These are phyloP conservation scores for Medicago truncatula DNA, from an alignment of 306 rosid species.

Conservation along the genomic window DNA sequence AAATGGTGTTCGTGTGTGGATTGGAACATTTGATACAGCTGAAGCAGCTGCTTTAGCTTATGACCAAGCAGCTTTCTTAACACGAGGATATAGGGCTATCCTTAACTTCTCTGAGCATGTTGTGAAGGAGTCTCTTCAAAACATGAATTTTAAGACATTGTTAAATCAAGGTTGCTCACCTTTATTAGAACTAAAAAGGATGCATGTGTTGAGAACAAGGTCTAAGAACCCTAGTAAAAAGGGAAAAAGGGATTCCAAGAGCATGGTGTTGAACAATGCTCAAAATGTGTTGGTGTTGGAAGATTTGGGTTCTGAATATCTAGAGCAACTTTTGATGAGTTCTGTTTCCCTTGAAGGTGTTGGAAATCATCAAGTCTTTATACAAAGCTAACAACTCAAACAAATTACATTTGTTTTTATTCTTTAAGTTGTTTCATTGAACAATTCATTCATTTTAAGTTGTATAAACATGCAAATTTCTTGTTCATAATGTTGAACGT, in stretches of 20 bases:
- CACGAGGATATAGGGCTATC: slow-evolving; percentile 47
- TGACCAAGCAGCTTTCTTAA: slow-evolving; percentile 81
- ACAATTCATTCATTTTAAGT: slow-evolving; percentile 9
- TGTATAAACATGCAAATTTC: slow-evolving; percentile 2
- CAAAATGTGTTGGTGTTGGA: slow-evolving; percentile 59
- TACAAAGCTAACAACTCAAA: neutral
- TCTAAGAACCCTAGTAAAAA: slow-evolving; percentile 32
- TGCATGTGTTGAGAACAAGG: slow-evolving; percentile 41
- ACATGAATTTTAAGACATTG: slow-evolving; percentile 11
- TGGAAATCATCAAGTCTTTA: no score
- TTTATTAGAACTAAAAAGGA: slow-evolving; percentile 65
- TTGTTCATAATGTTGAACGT: slow-evolving; percentile 7
- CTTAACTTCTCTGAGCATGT: slow-evolving; percentile 46
- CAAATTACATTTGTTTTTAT: neutral
- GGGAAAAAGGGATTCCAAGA: slow-evolving; percentile 20
- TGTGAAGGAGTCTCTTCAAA: slow-evolving; percentile 57
- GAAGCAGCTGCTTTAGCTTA: slow-evolving; percentile 84
- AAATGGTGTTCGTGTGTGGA: slow-evolving; percentile 75
- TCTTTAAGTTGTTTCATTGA: neutral
- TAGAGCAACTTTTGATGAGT: slow-evolving; percentile 71
- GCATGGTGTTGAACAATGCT: neutral
- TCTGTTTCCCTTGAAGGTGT: neutral
- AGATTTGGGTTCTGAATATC: slow-evolving; percentile 77
- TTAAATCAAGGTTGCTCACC: slow-evolving; percentile 53
- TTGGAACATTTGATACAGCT: slow-evolving; percentile 76